Evolutionary conservation across 495 filamentous ascomycete genomes (phyloP).

Genomic region (Niebla homalea): DNA sequence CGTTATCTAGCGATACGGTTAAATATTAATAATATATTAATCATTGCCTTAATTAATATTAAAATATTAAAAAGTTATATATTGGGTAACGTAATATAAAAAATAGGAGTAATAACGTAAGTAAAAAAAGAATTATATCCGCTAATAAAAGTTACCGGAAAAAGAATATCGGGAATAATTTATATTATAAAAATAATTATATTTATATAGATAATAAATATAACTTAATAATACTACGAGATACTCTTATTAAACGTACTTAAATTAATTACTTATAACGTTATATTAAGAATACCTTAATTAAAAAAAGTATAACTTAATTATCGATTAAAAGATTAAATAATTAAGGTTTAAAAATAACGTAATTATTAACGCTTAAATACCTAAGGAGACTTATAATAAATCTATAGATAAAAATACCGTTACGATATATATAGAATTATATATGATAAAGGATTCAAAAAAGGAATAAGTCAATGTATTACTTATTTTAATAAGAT

Average conservation of each 20-base stretch:
- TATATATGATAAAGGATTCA: background rate
- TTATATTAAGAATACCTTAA: background rate
- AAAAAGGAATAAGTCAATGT: background rate
- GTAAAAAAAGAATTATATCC: too few species aligned
- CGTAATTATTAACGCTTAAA: too few species aligned
- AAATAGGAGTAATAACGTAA: too few species aligned
- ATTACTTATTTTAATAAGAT: background rate
- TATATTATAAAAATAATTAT: background rate
- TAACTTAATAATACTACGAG: too few species aligned
- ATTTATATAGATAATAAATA: background rate
- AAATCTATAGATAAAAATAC: background rate
- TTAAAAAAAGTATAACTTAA: conserved; percentile 1
- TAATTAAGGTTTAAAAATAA: too few species aligned
- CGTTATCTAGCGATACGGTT: background rate
- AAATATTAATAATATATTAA: background rate
- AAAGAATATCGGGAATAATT: background rate
- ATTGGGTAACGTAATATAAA: too few species aligned
- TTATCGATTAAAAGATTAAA: background rate
- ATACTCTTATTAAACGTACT: background rate
- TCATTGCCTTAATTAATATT: background rate
- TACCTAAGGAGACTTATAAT: background rate
- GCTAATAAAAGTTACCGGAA: background rate
- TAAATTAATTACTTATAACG: background rate
- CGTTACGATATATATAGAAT: background rate
- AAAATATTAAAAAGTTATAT: conserved; percentile 1